These are phyloP conservation scores for Lagenidium sp. DNA, from an alignment of 352 stramenopile genomes.

Conservation along the genomic window DNA sequence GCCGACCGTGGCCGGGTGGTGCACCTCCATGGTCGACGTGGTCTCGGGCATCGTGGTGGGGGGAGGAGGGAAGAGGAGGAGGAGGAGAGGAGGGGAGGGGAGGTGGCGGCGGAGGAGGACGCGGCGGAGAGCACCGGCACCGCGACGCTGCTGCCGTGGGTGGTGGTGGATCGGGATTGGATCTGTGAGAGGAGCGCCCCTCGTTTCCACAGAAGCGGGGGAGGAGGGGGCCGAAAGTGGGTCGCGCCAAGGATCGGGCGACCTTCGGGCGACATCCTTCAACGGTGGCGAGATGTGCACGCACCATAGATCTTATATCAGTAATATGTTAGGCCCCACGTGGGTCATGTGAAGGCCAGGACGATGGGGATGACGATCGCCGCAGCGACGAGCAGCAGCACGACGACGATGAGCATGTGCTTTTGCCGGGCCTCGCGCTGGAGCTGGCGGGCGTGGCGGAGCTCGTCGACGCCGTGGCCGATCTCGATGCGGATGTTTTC, in stretches of 20 bases:
- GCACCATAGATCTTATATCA: too few relatives aligned
- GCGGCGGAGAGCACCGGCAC: neutral
- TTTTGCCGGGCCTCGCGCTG: conserved; percentile 60
- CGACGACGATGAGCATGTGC: conserved; percentile 30
- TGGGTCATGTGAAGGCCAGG: conserved; percentile 25
- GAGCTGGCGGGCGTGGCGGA: conserved; percentile 48
- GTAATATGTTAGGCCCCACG: too few relatives aligned
- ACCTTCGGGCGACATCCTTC: conserved; percentile 2
- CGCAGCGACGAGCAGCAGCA: conserved; percentile 24
- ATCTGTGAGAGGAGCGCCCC: conserved; percentile 1
- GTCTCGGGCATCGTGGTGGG: conserved; percentile 37
- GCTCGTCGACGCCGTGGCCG: conserved; percentile 54
- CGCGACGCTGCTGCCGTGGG: neutral
- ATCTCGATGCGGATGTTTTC: conserved; percentile 68
- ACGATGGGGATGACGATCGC: conserved; percentile 46
- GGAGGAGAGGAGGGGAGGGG: conserved; percentile 2
- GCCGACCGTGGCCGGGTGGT: conserved; percentile 60
- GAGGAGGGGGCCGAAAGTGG: too few relatives aligned
- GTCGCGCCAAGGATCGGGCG: conserved; percentile 4
- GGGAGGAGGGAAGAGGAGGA: neutral
- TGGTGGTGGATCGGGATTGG: neutral
- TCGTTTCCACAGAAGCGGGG: conserved; percentile 14
- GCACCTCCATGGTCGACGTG: conserved; percentile 15
- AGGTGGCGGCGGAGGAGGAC: neutral
- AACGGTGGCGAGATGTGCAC: too few relatives aligned